Percentiles rank a stretch among this genome's conserved stretches.
These are phyloP conservation scores for bread wheat (Triticum aestivum) DNA, from an alignment of 176 grass and related monocot genomes.

Conservation along the genomic window IWGSC_CS_RefSeq_v2.1 NC_057812.1:174158510-174159009, in stretches of 20 bases:
- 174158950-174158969: neutral
- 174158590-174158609: neutral
- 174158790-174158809: constrained; percentile 70
- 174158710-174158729: neutral
- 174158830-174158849: constrained; percentile 96
- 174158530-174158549: neutral
- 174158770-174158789: constrained; percentile 76
- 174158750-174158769: constrained; percentile 82
- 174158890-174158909: constrained; percentile 96
- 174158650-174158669: neutral
- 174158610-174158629: neutral
- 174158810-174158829: constrained; percentile 89
- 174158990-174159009: neutral
- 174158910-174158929: constrained; percentile 64
- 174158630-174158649: neutral
- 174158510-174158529: neutral
- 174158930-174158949: neutral
- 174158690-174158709: neutral
- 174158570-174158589: neutral
- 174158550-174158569: neutral
- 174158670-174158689: neutral
- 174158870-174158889: constrained; percentile 82
- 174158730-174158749: neutral
- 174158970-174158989: neutral
- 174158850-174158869: constrained; percentile 87